phyloP scores from a whole-genome alignment of 176 grass and related monocot species.

The Aegilops sharonensis region DNA sequence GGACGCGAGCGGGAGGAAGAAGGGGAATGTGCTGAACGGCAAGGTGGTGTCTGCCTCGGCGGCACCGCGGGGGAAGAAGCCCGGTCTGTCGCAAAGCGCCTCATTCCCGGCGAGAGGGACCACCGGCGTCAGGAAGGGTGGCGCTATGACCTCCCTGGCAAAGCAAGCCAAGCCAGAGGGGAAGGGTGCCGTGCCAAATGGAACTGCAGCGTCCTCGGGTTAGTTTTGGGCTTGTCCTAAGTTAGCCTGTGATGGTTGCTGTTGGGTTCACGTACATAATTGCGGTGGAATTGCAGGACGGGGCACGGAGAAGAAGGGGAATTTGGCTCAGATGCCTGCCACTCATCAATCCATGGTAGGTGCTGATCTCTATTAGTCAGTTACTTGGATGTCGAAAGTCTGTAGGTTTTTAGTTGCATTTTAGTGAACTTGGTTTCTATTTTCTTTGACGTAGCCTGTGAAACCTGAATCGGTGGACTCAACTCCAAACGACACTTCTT shows the following conservation, averaged over 20 bases:
- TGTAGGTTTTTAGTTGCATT: constrained; percentile 31
- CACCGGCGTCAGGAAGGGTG: constrained; percentile 28
- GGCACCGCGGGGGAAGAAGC: constrained; percentile 34
- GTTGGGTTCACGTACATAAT: constrained; percentile 21
- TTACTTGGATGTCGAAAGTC: constrained; percentile 4
- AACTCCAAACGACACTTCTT: constrained; percentile 45
- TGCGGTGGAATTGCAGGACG: constrained; percentile 39
- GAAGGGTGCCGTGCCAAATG: constrained; percentile 43
- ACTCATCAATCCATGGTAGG: constrained; percentile 52
- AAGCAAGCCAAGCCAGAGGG: constrained; percentile 50
- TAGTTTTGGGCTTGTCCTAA: background rate
- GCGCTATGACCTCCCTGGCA: background rate
- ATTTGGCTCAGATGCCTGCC: constrained; percentile 4
- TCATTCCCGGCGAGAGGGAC: constrained; percentile 54
- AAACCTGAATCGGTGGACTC: constrained; percentile 64
- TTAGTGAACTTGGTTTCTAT: constrained; percentile 20
- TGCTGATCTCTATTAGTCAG: background rate
- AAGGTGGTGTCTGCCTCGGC: constrained; percentile 16
- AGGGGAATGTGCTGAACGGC: constrained; percentile 44
- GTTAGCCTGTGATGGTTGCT: background rate
- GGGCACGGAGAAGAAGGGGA: constrained; percentile 36
- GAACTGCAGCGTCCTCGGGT: constrained; percentile 37
- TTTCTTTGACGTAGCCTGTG: constrained; percentile 38
- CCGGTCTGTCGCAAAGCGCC: constrained; percentile 62
- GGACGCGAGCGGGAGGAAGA: constrained; percentile 26